phyloP scores from a whole-genome alignment of 176 grass and related monocot species.

The Zea luxurians region DNA sequence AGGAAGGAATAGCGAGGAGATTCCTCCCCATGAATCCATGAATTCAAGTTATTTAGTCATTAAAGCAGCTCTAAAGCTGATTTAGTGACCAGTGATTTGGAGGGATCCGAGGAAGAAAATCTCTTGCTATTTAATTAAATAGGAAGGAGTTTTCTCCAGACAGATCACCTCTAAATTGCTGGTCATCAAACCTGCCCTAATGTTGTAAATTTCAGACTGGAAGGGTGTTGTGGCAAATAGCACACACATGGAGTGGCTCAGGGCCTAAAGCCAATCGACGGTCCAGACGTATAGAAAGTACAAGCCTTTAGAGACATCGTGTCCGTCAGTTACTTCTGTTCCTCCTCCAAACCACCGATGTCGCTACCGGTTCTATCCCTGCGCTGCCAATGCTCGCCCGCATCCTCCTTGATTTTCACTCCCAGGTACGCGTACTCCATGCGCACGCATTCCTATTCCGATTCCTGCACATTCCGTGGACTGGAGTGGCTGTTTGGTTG shows the following conservation, averaged over 20 bases:
- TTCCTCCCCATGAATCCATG: no score
- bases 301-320: not conserved
- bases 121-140: no score
- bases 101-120: no score
- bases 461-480: not conserved
- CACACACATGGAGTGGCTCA: not conserved
- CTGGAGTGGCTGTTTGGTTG: not conserved
- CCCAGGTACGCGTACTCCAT: slow-evolving; percentile 1
- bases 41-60: no score
- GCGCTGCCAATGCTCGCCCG: not conserved
- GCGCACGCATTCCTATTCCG: not conserved
- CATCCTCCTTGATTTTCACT: not conserved
- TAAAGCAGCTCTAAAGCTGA: no score
- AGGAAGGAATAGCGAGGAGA: no score
- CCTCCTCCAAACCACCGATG: not conserved
- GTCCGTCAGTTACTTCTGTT: not conserved
- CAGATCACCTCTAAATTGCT: no score
- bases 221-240: not conserved
- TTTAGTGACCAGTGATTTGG: no score
- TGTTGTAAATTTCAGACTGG: not conserved
- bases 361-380: not conserved
- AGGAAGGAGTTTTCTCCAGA: no score
- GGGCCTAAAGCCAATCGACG: not conserved
- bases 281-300: not conserved
- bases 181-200: no score